phyloP scores from a whole-genome alignment of 192 early-diverging fungal species.

The Globomyces pollinis-pini region DNA sequence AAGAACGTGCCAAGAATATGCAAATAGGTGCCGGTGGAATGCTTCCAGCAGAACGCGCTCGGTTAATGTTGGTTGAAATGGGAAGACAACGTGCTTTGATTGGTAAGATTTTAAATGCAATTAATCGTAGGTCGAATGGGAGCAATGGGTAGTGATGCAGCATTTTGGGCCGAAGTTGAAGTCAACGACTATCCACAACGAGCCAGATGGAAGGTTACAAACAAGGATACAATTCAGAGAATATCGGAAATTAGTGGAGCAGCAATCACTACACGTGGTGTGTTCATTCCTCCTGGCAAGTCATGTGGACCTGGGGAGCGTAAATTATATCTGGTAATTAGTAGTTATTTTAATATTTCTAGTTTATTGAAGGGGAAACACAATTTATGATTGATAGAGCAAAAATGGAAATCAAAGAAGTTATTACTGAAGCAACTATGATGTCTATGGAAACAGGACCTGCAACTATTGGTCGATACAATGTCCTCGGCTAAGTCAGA shows the following conservation, averaged over 20 bases:
- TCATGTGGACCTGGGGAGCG: conserved; percentile 69
- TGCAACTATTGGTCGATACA: conserved; percentile 4
- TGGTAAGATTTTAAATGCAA: background rate
- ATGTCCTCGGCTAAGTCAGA: too few species aligned
- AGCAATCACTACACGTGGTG: conserved; percentile 91
- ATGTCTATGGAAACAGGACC: conserved; percentile 34
- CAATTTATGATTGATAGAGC: conserved; percentile 86
- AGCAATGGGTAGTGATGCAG: conserved; percentile 18
- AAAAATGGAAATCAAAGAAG: conserved; percentile 85
- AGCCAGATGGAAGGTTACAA: conserved; percentile 92
- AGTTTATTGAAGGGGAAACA: conserved; percentile 89
- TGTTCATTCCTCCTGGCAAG: conserved; percentile 82
- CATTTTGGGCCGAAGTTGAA: conserved; percentile 77
- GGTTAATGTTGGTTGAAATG: conserved; percentile 2
- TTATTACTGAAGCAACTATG: conserved; percentile 80
- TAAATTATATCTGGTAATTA: conserved; percentile 75
- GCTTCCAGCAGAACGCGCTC: conserved; percentile 20
- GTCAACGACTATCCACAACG: conserved; percentile 98
- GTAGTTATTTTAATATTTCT: background rate
- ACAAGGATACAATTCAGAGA: conserved; percentile 87
- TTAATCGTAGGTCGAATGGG: background rate
- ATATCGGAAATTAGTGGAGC: conserved; percentile 90
- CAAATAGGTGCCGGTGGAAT: conserved; percentile 50
- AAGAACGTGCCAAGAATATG: conserved; percentile 46
- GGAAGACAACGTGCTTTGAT: conserved; percentile 3